A percentile compares a stretch with the other conserved stretches of the same genome.
phyloP scores from a whole-genome alignment of 1,139 yeast genomes.

The Candida sp. region DNA sequence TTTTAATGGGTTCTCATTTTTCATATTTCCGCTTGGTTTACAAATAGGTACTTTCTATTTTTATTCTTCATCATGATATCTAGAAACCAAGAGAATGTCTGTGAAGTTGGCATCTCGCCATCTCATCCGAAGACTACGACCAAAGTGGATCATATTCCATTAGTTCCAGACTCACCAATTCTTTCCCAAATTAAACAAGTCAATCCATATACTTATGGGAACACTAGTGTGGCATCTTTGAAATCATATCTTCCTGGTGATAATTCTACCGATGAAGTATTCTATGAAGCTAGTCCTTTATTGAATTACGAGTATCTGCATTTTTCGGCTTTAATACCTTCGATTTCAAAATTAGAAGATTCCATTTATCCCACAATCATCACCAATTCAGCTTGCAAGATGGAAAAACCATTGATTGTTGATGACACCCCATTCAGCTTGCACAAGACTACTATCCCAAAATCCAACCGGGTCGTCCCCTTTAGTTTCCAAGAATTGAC shows the following conservation, averaged over 20 bases:
- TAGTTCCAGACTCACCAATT: background rate
- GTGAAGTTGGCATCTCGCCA: background rate
- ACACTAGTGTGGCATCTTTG: background rate
- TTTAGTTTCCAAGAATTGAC: background rate
- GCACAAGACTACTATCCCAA: background rate
- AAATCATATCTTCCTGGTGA: background rate
- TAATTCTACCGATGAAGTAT: background rate
- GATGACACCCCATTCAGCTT: background rate
- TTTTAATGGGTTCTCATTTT: no score
- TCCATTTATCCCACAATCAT: background rate
- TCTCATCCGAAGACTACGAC: background rate
- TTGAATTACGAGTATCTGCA: background rate
- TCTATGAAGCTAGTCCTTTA: constrained; percentile 1
- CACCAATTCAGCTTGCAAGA: background rate
- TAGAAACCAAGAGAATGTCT: background rate
- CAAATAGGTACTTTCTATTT: background rate
- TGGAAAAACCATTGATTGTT: background rate
- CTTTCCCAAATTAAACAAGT: background rate
- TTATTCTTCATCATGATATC: background rate
- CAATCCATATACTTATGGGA: background rate
- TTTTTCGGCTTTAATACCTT: background rate
- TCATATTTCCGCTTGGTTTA: background rate
- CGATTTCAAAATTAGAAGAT: background rate
- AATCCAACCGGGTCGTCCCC: background rate
- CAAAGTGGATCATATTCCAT: background rate